Evolutionary conservation across 306 rosid genomes (phyloP).

Genomic region (Begonia fuchsioides): DNA sequence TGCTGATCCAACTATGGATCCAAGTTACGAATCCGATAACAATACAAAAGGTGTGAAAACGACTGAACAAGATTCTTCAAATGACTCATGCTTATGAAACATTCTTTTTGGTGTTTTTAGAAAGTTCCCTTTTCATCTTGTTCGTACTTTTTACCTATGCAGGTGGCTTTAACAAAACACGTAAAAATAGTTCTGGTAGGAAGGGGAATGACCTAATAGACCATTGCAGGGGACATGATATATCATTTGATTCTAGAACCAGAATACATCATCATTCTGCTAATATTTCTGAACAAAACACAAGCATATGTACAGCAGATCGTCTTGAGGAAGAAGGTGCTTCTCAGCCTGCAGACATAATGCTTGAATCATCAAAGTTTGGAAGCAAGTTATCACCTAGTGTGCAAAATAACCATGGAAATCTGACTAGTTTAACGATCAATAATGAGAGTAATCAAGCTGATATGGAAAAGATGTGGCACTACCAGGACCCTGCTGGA

Average conservation of each 20-base stretch:
- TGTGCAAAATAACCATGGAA: slow-evolving; percentile 10
- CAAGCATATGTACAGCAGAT: slow-evolving; percentile 9
- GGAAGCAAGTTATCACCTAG: slow-evolving; percentile 15
- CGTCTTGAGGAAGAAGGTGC: slow-evolving; percentile 4
- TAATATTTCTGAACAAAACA: slow-evolving; percentile 21
- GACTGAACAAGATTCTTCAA: slow-evolving; percentile 46
- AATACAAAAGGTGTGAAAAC: slow-evolving; percentile 30
- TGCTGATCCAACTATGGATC: slow-evolving; percentile 67
- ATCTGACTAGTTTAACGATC: slow-evolving; percentile 20
- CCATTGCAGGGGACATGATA: slow-evolving; percentile 37
- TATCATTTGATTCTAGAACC: slow-evolving; percentile 21
- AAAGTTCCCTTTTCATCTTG: no score
- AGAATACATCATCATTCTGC: slow-evolving; percentile 18
- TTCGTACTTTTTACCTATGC: slow-evolving; percentile 15
- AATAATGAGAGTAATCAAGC: slow-evolving; percentile 22
- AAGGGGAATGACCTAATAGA: slow-evolving; percentile 55
- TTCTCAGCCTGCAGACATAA: slow-evolving; percentile 1
- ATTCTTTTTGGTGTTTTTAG: slow-evolving; percentile 2
- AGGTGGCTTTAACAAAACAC: slow-evolving; percentile 39
- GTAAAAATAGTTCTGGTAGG: slow-evolving; percentile 22
- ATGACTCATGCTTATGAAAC: neutral
- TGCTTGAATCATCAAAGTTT: slow-evolving; percentile 3
- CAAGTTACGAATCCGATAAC: slow-evolving; percentile 52
- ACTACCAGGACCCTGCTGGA: slow-evolving; percentile 78
- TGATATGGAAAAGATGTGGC: slow-evolving; percentile 50